These are phyloP conservation scores for Kockiozyma suomiensis DNA, from an alignment of 805 yeast species.

Conservation along the genomic window DNA sequence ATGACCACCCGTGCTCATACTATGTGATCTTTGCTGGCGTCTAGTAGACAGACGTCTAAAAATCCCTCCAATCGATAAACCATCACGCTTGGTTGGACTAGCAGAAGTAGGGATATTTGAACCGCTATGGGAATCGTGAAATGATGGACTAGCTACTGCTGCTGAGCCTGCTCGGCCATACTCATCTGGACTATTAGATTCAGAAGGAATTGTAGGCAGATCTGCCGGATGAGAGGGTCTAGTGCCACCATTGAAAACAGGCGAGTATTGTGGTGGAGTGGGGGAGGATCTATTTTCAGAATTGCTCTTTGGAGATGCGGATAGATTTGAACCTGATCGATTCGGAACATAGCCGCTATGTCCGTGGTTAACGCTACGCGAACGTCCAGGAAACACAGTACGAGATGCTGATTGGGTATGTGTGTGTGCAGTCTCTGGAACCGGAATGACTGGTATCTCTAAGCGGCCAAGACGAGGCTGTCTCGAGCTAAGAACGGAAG, in stretches of 20 bases:
- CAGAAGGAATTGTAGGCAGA: slow-evolving; percentile 23
- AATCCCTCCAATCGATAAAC: slow-evolving; percentile 29
- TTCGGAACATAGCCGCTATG: slow-evolving; percentile 25
- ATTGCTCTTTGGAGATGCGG: slow-evolving; percentile 17
- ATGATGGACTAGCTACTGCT: neutral
- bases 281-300: neutral
- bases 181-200: slow-evolving; percentile 10
- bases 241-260: neutral
- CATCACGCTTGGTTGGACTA: slow-evolving; percentile 16
- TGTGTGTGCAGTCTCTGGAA: slow-evolving; percentile 34
- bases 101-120: neutral
- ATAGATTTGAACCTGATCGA: slow-evolving; percentile 20
- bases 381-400: slow-evolving; percentile 27
- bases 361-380: slow-evolving; percentile 29
- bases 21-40: slow-evolving; percentile 22
- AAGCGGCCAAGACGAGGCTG: slow-evolving; percentile 5
- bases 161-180: neutral
- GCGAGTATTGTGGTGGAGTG: slow-evolving; percentile 1
- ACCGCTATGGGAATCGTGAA: neutral
- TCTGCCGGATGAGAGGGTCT: slow-evolving; percentile 4
- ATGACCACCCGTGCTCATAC: slow-evolving; percentile 14
- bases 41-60: slow-evolving; percentile 30
- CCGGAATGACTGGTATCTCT: slow-evolving; percentile 32
- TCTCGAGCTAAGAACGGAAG: neutral
- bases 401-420: slow-evolving; percentile 27